phyloP scores from a whole-genome alignment of 208 protist genomes.

The Trypanosoma caninum region DNA sequence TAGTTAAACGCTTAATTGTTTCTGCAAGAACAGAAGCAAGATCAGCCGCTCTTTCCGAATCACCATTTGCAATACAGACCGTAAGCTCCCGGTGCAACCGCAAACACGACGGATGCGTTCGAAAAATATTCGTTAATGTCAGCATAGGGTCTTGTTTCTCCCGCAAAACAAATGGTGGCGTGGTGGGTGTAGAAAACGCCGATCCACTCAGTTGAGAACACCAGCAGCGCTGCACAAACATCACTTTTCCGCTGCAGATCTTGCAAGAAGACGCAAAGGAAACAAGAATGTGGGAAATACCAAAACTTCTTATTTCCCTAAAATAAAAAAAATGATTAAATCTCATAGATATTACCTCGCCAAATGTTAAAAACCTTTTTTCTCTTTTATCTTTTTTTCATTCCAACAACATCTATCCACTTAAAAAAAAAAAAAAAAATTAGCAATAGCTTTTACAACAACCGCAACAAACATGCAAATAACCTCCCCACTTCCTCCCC shows the following conservation, averaged over 20 bases:
- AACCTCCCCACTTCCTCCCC: too few relatives aligned
- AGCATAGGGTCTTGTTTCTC: conserved; percentile 50
- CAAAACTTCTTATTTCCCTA: background rate
- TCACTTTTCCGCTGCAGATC: background rate
- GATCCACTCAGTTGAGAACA: background rate
- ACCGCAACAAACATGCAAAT: background rate
- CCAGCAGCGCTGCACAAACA: background rate
- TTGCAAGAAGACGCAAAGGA: background rate
- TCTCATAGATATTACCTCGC: too few relatives aligned
- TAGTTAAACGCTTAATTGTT: conserved; percentile 32
- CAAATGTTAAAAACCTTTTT: too few relatives aligned
- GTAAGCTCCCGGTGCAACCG: conserved; percentile 75
- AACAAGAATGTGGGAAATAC: background rate
- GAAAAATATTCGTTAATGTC: conserved; percentile 64
- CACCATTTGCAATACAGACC: conserved; percentile 54
- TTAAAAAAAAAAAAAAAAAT: conserved; percentile 6
- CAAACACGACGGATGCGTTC: conserved; percentile 53
- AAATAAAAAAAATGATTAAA: conserved; percentile 1
- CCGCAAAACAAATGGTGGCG: background rate
- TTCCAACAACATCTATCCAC: too few relatives aligned
- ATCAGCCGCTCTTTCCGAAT: conserved; percentile 57
- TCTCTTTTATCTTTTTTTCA: too few relatives aligned
- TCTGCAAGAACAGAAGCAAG: conserved; percentile 58
- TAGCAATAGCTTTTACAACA: background rate
- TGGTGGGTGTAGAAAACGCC: background rate